Base-by-base conservation (phyloP, 2,329 filamentous ascomycete genomes). In the Aspergillus luchuensis region DNA sequence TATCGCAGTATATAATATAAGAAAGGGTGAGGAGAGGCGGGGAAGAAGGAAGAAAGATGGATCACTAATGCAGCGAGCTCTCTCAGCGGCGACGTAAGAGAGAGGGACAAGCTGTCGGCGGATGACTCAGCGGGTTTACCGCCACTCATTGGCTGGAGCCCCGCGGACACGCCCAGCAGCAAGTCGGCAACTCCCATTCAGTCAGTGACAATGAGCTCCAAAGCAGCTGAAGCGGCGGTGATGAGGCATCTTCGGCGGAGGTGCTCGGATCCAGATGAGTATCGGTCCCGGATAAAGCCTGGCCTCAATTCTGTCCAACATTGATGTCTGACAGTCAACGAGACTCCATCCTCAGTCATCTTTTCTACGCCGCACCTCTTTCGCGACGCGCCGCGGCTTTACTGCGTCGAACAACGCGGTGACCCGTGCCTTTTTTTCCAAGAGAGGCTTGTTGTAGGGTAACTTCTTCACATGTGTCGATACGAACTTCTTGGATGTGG, bases 401-500 rank as follows among this genome's bases (percentile, higher is more conserved):
- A 53, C 53, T 57, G 50, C 30, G n/a, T 21, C 13, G 39, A 30
- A 25, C 8, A n/a, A 47, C 39, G 39, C n/a, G 53, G 39, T 30
- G 23, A 23, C 38, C 17, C 10, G 38, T 43, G 17, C 21, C 28
- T 30, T 21, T 23, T 39, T 38, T 50, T 25, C 2, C 2, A 28
- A 23, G 50, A 56, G 59, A 41, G 43, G 48, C 50, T 54, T 57
- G 30, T 51, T 47, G 21, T 43, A 41, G 52, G 17, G 54, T 50
- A 25, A 39, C 36, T 30, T 43, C 55, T 60, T 69, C 74, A 68
- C 67, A 80, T 80, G 78, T 80, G 78, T 74, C 78, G 78, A n/a
- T 78, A 78, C 63, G 78, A 80, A 67, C 69, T 80, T 52, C 67
- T 80, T 53, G 78, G 78, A 51, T 73, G 78, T 64, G 69, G 75